Conservation (phyloP, 495 filamentous ascomycete genomes). For the Neurospora pannonica region DNA sequence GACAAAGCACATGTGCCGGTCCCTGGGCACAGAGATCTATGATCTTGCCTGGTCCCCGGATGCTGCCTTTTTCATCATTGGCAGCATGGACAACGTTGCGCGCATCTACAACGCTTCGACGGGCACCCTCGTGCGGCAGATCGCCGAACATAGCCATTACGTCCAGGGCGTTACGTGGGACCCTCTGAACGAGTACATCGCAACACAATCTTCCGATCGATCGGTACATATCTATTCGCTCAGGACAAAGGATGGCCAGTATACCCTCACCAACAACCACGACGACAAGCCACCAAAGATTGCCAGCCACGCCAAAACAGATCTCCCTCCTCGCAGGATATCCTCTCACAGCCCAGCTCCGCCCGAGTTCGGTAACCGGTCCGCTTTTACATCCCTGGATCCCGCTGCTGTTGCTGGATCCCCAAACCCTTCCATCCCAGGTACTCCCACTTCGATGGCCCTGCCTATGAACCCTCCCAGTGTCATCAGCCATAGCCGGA, state of each 20-base stretch:
- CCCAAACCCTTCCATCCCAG: conserved; percentile 82
- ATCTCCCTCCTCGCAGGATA: conserved; percentile 80
- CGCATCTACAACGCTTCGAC: conserved; percentile 93
- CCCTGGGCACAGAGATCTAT: conserved; percentile 88
- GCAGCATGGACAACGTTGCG: conserved; percentile 98
- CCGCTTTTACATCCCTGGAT: conserved; percentile 44
- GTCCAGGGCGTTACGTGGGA: conserved; percentile 99
- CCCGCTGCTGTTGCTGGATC: conserved; percentile 57
- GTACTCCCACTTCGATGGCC: conserved; percentile 83
- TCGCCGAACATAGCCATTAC: conserved; percentile 98
- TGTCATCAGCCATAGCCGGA: conserved; percentile 77
- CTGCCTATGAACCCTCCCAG: conserved; percentile 94
- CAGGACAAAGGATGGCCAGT: conserved; percentile 93
- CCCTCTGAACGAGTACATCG: conserved; percentile 94
- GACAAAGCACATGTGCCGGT: conserved; percentile 94
- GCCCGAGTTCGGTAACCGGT: conserved; percentile 55
- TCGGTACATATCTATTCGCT: conserved; percentile 95
- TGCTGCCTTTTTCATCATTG: conserved; percentile 91
- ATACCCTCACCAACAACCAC: conserved; percentile 51
- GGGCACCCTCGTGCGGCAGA: conserved; percentile 85
- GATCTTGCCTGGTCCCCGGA: conserved; percentile 98
- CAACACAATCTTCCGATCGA: conserved; percentile 95
- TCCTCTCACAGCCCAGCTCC: conserved; percentile 90
- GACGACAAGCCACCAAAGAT: conserved; percentile 38
- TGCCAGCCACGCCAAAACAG: conserved; percentile 63